These are phyloP conservation scores for Phialophora expanda DNA, from an alignment of 2,329 filamentous ascomycete species.

Conservation along the genomic window DNA sequence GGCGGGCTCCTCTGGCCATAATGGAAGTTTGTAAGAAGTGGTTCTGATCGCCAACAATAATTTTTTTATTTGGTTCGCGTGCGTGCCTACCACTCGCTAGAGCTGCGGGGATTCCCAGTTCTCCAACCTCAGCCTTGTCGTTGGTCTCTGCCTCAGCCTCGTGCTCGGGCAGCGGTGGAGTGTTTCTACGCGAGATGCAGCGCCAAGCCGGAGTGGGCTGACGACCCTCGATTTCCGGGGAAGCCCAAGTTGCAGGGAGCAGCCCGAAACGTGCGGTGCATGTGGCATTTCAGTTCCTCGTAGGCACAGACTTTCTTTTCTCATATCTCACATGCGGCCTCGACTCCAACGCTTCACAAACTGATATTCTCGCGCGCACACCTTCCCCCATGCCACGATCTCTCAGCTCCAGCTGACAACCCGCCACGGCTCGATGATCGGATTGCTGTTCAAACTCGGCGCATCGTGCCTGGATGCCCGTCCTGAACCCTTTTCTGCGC, in stretches of 20 bases:
- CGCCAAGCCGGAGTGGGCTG: background rate
- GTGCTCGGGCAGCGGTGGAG: background rate
- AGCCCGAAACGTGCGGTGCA: conserved; percentile 8
- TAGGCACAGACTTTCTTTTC: background rate
- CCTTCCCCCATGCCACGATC: background rate
- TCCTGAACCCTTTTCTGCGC: conserved; percentile 97
- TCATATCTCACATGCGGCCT: conserved; percentile 8
- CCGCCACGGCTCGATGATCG: conserved; percentile 31
- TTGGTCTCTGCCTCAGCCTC: background rate
- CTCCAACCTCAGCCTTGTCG: background rate
- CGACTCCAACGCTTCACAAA: background rate
- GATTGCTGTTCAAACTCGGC: conserved; percentile 30
- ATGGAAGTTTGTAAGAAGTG: background rate
- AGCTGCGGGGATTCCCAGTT: background rate
- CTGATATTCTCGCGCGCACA: background rate
- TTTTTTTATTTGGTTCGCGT: background rate
- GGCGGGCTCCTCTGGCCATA: conserved; percentile 50
- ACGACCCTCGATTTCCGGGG: background rate
- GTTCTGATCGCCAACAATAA: background rate
- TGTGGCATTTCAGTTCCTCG: conserved; percentile 12
- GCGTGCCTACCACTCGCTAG: background rate
- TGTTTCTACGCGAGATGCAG: background rate
- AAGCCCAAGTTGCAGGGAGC: conserved; percentile 14
- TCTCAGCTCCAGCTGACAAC: conserved; percentile 19
- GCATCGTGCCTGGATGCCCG: conserved; percentile 76